Percentiles rank a stretch among this genome's conserved stretches.
These are phyloP conservation scores for Haplosporangium sp. DNA, from an alignment of 371 early-diverging fungal species.

Conservation along the genomic window DNA sequence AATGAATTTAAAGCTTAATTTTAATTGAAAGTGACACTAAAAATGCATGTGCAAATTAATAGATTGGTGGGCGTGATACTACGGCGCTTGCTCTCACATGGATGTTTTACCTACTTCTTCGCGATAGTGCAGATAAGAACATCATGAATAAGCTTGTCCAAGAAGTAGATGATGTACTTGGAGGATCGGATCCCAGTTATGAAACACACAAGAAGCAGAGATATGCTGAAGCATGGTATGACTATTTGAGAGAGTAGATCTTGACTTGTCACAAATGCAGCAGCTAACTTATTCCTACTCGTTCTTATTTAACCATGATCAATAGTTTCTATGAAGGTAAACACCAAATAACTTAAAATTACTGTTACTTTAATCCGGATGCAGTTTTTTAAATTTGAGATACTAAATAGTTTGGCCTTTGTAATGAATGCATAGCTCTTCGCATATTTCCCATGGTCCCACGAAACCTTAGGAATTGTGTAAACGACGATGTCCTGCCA, in stretches of 20 bases:
- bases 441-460: slow-evolving; percentile 27
- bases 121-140: slow-evolving; percentile 10
- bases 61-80: slow-evolving; percentile 74
- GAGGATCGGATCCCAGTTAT: slow-evolving; percentile 24
- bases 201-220: slow-evolving; percentile 35
- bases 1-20: not conserved
- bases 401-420: not conserved
- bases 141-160: slow-evolving; percentile 11
- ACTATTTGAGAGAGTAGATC: no score
- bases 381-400: slow-evolving; percentile 58
- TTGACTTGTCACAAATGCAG: no score
- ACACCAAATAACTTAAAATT: no score
- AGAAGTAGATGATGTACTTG: slow-evolving; percentile 30
- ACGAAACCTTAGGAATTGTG: slow-evolving; percentile 59
- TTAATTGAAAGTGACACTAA: not conserved
- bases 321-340: slow-evolving; percentile 26
- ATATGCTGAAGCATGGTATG: slow-evolving; percentile 41
- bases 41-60: no score
- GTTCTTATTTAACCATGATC: no score
- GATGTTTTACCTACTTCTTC: slow-evolving; percentile 65
- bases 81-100: slow-evolving; percentile 80
- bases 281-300: no score
- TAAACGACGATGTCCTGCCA: slow-evolving; percentile 70
- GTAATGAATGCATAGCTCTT: not conserved
- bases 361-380: not conserved